Base-by-base conservation (phyloP, 805 yeast species). In the Saccharomycopsis olivae region DNA sequence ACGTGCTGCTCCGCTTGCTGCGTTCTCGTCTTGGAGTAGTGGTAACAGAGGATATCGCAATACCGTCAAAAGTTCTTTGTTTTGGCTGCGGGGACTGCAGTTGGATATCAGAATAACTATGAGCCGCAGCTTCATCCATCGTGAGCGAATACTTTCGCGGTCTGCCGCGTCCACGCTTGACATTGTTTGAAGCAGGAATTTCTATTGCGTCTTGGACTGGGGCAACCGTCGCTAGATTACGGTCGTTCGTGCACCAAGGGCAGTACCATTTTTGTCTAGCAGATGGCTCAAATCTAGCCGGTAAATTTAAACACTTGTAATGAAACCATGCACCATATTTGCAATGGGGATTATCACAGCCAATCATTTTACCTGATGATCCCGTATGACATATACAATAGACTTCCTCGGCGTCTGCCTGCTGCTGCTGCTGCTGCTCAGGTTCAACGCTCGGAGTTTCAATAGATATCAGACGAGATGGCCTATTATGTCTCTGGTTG, bases 301-400 rank as follows among this genome's bases (percentile, higher is more conserved):
- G 25, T 19, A 82, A 59, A 0, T 84, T 85, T 29, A 82, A 79
- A 60, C 94, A 83, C 30, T 69, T 66, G 64, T 81, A 80, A 58
- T 83, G 94, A 54, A 78, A 83, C 94, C 92, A 82, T 52, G 78
- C 86, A 28, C 59, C 66, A 21, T 39, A 39, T 44, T 72, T 64
- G 59, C 96, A 88, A 28, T 72, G 68, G 2, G 67, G 67, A 50
- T 84, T 75, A 55, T 88, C 96, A 58, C 97, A 89, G 0, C 89
- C 95, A 47, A 89, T 71, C 97, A 89, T 89, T 38, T 72, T 73
- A 1, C 96, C 96, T 40, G 53, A 59, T 5, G 73, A 65, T 1
- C 59, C 61, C 3, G 60, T 57, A 4, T 62, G 54, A 44, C 82
- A 75, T 11, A 61, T 38, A 47, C 81, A 75, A 48, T 70, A 75